These are phyloP conservation scores for Ascochyta fabae DNA, from an alignment of 2,329 filamentous ascomycete genomes.

Conservation along the genomic window DNA sequence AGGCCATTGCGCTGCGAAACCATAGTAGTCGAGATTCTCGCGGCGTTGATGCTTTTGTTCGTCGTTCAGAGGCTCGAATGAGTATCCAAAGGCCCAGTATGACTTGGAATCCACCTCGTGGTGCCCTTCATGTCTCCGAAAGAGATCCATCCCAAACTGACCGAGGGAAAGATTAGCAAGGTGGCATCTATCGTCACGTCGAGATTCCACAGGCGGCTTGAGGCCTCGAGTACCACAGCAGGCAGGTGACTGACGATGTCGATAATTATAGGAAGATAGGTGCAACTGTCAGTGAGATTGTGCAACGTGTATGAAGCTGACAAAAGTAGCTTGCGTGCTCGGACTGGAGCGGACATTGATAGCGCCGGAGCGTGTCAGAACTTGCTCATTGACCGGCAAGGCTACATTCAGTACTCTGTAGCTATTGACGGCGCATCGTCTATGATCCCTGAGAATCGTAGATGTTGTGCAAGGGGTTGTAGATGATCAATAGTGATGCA, in stretches of 20 bases:
- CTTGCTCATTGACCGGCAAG: conserved; percentile 17
- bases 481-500: conserved; percentile 19
- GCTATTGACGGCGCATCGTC: neutral
- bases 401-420: neutral
- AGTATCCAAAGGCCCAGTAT: conserved; percentile 54
- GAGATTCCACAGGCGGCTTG: neutral
- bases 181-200: conserved; percentile 1
- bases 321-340: conserved; percentile 13
- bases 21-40: conserved; percentile 61
- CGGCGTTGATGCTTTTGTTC: conserved; percentile 59
- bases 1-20: conserved; percentile 62
- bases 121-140: conserved; percentile 33
- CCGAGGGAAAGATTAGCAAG: neutral
- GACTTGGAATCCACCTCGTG: conserved; percentile 32
- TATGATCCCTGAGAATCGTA: neutral
- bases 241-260: neutral
- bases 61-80: conserved; percentile 59
- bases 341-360: conserved; percentile 15
- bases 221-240: neutral
- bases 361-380: conserved; percentile 23
- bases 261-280: conserved; percentile 7
- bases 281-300: conserved; percentile 4
- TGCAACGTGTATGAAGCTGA: conserved; percentile 20
- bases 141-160: conserved; percentile 22
- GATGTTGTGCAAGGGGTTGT: neutral